phyloP scores from a whole-genome alignment of 768 basidiomycete species.

The Boletus vermiculosoides region DNA sequence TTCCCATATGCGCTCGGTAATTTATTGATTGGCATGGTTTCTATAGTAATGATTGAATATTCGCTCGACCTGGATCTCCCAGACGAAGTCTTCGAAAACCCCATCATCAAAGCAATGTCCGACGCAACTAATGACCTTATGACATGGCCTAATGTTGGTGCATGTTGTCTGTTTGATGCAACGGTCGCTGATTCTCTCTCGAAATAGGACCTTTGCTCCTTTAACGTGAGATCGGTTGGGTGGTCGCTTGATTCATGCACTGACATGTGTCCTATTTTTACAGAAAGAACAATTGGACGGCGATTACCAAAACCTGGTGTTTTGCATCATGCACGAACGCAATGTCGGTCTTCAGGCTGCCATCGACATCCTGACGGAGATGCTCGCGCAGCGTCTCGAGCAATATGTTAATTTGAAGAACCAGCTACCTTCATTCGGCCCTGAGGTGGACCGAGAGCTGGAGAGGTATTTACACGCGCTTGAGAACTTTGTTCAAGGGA shows the following conservation, averaged over 20 bases:
- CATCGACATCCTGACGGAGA: slow-evolving; percentile 38
- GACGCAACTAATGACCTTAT: slow-evolving; percentile 41
- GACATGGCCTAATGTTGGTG: slow-evolving; percentile 42
- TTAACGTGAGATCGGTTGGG: slow-evolving; percentile 26
- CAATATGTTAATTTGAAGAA: slow-evolving; percentile 34
- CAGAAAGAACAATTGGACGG: slow-evolving; percentile 41
- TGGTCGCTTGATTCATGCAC: slow-evolving; percentile 7
- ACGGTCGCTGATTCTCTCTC: slow-evolving; percentile 12
- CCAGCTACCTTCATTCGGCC: slow-evolving; percentile 36
- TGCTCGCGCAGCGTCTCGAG: slow-evolving; percentile 36
- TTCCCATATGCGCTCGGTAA: not conserved
- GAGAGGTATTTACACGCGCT: slow-evolving; percentile 34
- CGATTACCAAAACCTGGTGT: slow-evolving; percentile 41
- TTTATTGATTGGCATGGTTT: slow-evolving; percentile 2
- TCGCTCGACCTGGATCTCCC: slow-evolving; percentile 39
- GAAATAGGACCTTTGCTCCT: slow-evolving; percentile 29
- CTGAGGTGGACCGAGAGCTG: slow-evolving; percentile 35
- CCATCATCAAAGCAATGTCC: slow-evolving; percentile 37
- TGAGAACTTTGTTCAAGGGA: slow-evolving; percentile 40
- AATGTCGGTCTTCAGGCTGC: slow-evolving; percentile 34
- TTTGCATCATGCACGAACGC: slow-evolving; percentile 39
- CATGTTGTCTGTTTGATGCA: not conserved
- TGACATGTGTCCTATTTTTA: slow-evolving; percentile 4
- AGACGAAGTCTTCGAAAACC: slow-evolving; percentile 35
- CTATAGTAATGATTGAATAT: slow-evolving; percentile 36